Evolutionary conservation across 345 rosid genomes (phyloP).

Genomic region (Hypericum androsaemum): DNA sequence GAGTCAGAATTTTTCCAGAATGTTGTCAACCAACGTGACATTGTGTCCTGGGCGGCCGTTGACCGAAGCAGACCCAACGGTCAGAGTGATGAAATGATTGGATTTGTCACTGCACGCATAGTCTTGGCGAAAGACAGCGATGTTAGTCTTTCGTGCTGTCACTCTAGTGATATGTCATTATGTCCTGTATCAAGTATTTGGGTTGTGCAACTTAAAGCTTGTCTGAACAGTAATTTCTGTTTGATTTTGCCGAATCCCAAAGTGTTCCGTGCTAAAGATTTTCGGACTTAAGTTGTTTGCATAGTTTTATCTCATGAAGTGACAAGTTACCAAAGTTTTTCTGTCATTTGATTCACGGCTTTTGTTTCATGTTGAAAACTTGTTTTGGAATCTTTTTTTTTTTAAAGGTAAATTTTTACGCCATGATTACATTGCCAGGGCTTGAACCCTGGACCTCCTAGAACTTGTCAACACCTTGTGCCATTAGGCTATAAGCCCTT

Average conservation of each 20-base stretch:
- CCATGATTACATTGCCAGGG: too few species aligned
- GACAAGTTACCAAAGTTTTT: too few species aligned
- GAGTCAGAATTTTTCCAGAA: conserved; percentile 88
- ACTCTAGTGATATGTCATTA: conserved; percentile 5
- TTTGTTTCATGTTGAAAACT: too few species aligned
- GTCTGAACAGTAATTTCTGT: not conserved
- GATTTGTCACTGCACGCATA: conserved; percentile 79
- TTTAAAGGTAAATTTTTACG: too few species aligned
- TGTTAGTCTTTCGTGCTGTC: conserved; percentile 36
- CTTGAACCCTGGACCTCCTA: too few species aligned
- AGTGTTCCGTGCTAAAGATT: too few species aligned
- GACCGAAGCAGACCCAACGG: conserved; percentile 67
- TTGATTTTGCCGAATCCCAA: not conserved
- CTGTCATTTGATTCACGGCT: too few species aligned
- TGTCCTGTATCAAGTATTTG: conserved; percentile 7
- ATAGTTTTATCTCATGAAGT: too few species aligned
- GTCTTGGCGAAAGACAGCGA: conserved; percentile 73
- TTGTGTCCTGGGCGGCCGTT: conserved; percentile 90
- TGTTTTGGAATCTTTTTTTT: too few species aligned
- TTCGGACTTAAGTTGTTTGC: too few species aligned
- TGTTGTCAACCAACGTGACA: conserved; percentile 68
- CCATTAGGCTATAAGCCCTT: too few species aligned
- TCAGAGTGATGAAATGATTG: conserved; percentile 67
- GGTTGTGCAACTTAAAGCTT: conserved; percentile 5
- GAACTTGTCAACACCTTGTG: too few species aligned